phyloP scores from a whole-genome alignment of 371 early-diverging fungal species.

The Rhizopus sp. region DNA sequence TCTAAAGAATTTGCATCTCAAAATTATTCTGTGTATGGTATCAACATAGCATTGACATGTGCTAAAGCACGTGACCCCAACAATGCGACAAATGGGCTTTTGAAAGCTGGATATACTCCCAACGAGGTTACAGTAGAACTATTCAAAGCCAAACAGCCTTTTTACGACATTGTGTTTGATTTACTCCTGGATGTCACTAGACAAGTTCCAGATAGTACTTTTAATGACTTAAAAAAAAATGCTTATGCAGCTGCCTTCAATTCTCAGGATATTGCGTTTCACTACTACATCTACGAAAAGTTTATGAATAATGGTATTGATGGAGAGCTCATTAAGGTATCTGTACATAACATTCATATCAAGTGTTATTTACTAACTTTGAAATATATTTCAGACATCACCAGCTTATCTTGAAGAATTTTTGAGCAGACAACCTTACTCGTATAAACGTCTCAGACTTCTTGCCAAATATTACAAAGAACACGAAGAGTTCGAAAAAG shows the following conservation, averaged over 20 bases:
- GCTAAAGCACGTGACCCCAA: constrained; percentile 67
- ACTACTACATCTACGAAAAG: constrained; percentile 32
- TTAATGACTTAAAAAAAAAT: not conserved
- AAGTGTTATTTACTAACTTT: not conserved
- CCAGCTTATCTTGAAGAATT: constrained; percentile 33
- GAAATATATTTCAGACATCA: constrained; percentile 7
- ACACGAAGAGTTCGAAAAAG: constrained; percentile 33
- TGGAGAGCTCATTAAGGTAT: constrained; percentile 33
- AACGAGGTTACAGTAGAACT: constrained; percentile 34
- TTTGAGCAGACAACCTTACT: constrained; percentile 24
- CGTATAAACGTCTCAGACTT: constrained; percentile 27
- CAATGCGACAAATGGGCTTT: constrained; percentile 46
- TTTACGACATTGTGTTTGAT: constrained; percentile 57
- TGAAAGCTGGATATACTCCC: constrained; percentile 37
- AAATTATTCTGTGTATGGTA: constrained; percentile 27
- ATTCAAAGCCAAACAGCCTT: constrained; percentile 47
- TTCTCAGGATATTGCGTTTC: constrained; percentile 27
- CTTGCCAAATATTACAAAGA: constrained; percentile 31
- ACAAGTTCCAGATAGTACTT: not conserved
- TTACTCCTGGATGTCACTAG: constrained; percentile 19
- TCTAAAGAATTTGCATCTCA: constrained; percentile 23
- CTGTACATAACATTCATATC: not conserved
- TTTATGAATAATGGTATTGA: constrained; percentile 25
- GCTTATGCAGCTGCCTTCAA: constrained; percentile 16
- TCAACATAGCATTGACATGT: constrained; percentile 67